Evolutionary conservation across 768 basidiomycete genomes (phyloP).

Genomic region (Mycena crocata): DNA sequence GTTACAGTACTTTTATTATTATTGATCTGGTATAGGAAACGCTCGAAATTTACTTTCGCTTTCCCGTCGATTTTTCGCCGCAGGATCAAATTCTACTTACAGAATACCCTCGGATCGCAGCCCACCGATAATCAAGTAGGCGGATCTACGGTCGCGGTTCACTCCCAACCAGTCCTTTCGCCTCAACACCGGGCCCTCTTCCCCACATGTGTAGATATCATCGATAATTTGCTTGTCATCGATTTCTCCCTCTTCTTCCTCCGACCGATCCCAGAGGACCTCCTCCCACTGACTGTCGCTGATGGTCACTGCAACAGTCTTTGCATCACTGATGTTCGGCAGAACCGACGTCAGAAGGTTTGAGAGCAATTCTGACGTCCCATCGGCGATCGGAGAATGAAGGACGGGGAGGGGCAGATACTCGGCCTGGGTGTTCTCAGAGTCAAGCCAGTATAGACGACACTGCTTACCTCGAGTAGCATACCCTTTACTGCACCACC

Average conservation of each 20-base stretch:
- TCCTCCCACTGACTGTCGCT: slow-evolving; percentile 86
- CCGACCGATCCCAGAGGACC: slow-evolving; percentile 80
- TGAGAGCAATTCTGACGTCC: slow-evolving; percentile 79
- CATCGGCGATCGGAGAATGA: slow-evolving; percentile 71
- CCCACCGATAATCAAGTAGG: slow-evolving; percentile 83
- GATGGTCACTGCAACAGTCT: slow-evolving; percentile 81
- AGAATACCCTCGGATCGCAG: slow-evolving; percentile 79
- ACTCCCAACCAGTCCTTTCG: slow-evolving; percentile 82
- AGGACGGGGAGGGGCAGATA: slow-evolving; percentile 83
- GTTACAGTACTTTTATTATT: no score
- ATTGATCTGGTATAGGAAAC: no score
- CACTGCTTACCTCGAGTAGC: slow-evolving; percentile 75
- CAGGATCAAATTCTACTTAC: no score
- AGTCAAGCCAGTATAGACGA: slow-evolving; percentile 7
- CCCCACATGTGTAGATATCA: slow-evolving; percentile 72
- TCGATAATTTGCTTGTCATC: slow-evolving; percentile 47
- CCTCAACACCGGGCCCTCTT: slow-evolving; percentile 58
- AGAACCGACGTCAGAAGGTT: slow-evolving; percentile 81
- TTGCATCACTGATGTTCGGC: slow-evolving; percentile 78
- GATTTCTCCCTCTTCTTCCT: slow-evolving; percentile 56
- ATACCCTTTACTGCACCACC: slow-evolving; percentile 86
- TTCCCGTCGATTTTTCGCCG: no score
- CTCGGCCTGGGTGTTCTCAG: slow-evolving; percentile 66
- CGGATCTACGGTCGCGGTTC: slow-evolving; percentile 82
- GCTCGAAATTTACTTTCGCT: no score